Evolutionary conservation across 2,329 filamentous ascomycete genomes (phyloP), one percentile per base, ranked within the genome.

Genomic region (Neophaeococcomyces aloes): DNA sequence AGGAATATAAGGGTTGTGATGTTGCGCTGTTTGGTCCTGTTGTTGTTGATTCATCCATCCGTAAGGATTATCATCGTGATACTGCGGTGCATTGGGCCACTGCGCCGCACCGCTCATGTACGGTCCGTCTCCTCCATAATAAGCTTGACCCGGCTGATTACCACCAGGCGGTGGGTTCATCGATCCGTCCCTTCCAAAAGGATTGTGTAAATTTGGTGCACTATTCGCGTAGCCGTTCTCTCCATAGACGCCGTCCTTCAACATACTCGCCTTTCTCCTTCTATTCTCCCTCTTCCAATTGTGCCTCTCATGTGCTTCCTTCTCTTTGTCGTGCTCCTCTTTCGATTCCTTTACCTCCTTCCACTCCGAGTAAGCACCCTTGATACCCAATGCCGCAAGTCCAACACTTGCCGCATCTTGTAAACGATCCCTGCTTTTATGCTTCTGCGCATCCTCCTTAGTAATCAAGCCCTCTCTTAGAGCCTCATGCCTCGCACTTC

Each of bases 321-420:
- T 68, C 45, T 80, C 70, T 49, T 78, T 70, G 41, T 68, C 65
- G 42, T 69, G 69, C 56, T 72, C 69, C 52, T 73, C 70, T 47
- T 74, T 69, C 59, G 79, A 70, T 60, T 79, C 72, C 47, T 76
- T 74, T 62, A 78, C 76, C 57, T 81, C 75, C 61, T 81, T 78
- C 76, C 79, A 82, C 59, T 81, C 78, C 4, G 68, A 70, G 55
- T 77, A 70, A 11, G 79, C 78, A 39, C 74, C 72, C 60, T 81
- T 81, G 65, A 83, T 77, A 60, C 79, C 78, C 43, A 82, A 65
- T 18, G 76, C 78, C 23, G 79, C 78, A 52, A 83, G 75, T 49
- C 78, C 78, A 25, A 83, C 68, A 50, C 75, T 77, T n/a, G 79
- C 75, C 23, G 70, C 74, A 60, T 83, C 78, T 57, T 78, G 72